Evolutionary conservation across 257 asterid species (phyloP), one percentile per base, ranked within the genome.

Genomic region (Rauvolfia tetraphylla): DNA sequence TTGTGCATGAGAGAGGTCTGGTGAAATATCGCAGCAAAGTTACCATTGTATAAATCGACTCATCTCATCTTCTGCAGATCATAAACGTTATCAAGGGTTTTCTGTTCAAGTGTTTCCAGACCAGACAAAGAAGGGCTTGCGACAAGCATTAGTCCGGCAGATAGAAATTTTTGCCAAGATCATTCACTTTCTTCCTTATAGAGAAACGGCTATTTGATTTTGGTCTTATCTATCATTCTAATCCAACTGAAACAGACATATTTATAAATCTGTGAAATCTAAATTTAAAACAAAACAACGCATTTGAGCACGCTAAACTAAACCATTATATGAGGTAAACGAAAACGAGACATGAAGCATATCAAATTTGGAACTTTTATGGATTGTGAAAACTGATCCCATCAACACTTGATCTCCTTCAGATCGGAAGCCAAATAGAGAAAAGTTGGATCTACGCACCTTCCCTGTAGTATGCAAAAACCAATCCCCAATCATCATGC

Each of bases 391-490:
- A 53, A 51, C 59, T n/a, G n/a, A n/a, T n/a, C n/a, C n/a, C 62
- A 59, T 81, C 57, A 89, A 71, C 89, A 89, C 81, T 87, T 86
- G 74, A 89, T 83, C 72, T 89, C 91, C 88, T 84, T 84, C 65
- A 84, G 81, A 5, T 90, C 89, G 61, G 57, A 36, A 13, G 88
- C 86, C 6, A 89, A 74, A 83, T 87, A 87, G 18, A 89, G 79
- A 73, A 89, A 87, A 29, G 91, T 89, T 0, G 90, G 91, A 83
- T 87, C 88, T 1, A 80, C 75, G 90, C 82, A 13, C 89, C 88
- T 8, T 89, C 89, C 77, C 84, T 89, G 82, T 87, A 89, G 66
- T 87, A 80, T 0, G 90, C 89, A 49, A 89, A 83, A 68, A 89
- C 90, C 75, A 86, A 23, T 1, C 80, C 42, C 1, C 80, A 82